Percentiles rank a stretch among this genome's conserved stretches.
Conservation (phyloP, 2,329 filamentous ascomycete genomes). For the Paraphoma chrysanthemicola region DNA sequence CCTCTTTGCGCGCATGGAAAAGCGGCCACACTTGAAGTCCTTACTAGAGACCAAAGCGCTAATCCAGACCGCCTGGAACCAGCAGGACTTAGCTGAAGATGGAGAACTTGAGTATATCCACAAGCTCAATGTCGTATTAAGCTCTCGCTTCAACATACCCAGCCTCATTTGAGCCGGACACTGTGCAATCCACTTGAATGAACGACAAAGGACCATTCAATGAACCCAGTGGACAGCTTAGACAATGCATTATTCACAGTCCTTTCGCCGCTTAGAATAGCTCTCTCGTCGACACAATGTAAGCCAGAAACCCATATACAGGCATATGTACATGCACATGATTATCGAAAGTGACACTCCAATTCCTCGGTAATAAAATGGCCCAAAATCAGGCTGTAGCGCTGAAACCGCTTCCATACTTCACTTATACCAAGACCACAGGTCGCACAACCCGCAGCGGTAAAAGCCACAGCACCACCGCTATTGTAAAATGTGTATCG, state of each 20-base stretch:
- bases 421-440: too few species aligned
- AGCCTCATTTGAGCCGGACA: conserved; percentile 1
- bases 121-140: conserved; percentile 11
- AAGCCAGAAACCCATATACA: neutral
- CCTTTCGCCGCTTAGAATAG: neutral
- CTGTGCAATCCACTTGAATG: neutral
- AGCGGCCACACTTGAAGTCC: neutral
- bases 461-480: too few species aligned
- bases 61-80: conserved; percentile 17
- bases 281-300: neutral
- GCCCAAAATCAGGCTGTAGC: too few species aligned
- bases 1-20: conserved; percentile 8
- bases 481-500: too few species aligned
- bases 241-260: neutral
- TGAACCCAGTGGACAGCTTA: neutral
- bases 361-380: too few species aligned
- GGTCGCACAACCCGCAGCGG: too few species aligned
- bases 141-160: conserved; percentile 5
- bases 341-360: too few species aligned
- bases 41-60: conserved; percentile 8
- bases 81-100: conserved; percentile 13
- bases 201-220: too few species aligned
- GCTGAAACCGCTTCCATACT: too few species aligned
- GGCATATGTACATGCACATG: neutral
- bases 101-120: conserved; percentile 8